phyloP scores from a whole-genome alignment of 768 basidiomycete genomes.

The Xerocomellus amylosporus region DNA sequence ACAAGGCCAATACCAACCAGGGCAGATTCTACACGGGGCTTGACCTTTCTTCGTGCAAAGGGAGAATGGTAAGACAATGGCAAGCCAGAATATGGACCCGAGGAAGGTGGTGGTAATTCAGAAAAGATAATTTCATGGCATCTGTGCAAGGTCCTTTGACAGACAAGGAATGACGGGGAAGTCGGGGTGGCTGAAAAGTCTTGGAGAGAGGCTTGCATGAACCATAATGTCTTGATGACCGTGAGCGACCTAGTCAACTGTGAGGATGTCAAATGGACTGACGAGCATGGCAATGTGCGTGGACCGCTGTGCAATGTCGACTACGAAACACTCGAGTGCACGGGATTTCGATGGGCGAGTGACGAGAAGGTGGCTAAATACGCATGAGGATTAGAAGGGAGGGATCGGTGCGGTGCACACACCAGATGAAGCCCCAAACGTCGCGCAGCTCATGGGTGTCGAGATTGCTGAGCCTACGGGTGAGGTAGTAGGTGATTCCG shows the following conservation, averaged over 20 bases:
- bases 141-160: conserved; percentile 84
- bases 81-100: conserved; percentile 66
- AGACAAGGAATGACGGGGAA: conserved; percentile 82
- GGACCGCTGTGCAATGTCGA: conserved; percentile 83
- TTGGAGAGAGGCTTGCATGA: conserved; percentile 92
- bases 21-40: conserved; percentile 67
- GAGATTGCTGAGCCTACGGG: conserved; percentile 65
- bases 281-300: conserved; percentile 96
- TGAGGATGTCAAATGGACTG: conserved; percentile 39
- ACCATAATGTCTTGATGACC: conserved; percentile 81
- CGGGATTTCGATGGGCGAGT: conserved; percentile 89
- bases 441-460: conserved; percentile 71
- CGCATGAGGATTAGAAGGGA: conserved; percentile 11
- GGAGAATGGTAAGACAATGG: conserved; percentile 47
- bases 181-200: conserved; percentile 59
- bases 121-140: conserved; percentile 97
- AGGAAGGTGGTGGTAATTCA: conserved; percentile 66
- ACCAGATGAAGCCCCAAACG: conserved; percentile 92
- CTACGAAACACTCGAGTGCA: conserved; percentile 91
- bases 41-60: conserved; percentile 62
- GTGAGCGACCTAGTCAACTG: conserved; percentile 11
- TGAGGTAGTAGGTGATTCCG: conserved; percentile 89
- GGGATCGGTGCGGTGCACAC: conserved; percentile 17
- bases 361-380: conserved; percentile 82
- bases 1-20: conserved; percentile 84